A percentile compares a stretch with the other conserved stretches of the same genome.
These are phyloP conservation scores for Apium graveolens DNA, from an alignment of 129 eudicot species.

Conservation along the genomic window DNA sequence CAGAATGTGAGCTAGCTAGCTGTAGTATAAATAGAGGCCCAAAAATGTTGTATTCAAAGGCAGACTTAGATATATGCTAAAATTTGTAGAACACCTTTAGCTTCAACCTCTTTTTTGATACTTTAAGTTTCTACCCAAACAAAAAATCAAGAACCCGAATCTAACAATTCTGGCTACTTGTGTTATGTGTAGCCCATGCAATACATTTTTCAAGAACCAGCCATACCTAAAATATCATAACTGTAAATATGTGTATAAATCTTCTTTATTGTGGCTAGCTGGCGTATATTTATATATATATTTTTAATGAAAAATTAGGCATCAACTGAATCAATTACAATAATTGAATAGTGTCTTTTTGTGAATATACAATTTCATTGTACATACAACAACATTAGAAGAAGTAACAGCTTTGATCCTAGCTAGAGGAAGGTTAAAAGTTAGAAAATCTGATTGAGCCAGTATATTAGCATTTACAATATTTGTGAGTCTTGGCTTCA, in stretches of 20 bases:
- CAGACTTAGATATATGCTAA: neutral
- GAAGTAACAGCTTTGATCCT: neutral
- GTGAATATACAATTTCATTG: neutral
- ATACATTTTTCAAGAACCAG: slow-evolving; percentile 10
- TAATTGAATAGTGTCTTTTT: neutral
- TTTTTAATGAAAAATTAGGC: neutral
- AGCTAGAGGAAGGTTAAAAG: neutral
- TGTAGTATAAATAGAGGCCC: neutral
- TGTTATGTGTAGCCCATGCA: slow-evolving; percentile 2
- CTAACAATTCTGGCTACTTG: slow-evolving; percentile 7
- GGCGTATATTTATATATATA: neutral
- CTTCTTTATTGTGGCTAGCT: neutral
- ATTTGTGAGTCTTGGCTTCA: neutral
- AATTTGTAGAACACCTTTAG: neutral
- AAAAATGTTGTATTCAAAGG: neutral
- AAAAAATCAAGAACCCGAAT: slow-evolving; percentile 5
- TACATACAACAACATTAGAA: neutral
- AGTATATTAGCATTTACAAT: neutral
- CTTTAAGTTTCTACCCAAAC: neutral
- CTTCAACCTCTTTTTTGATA: slow-evolving; percentile 3
- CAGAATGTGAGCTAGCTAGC: neutral
- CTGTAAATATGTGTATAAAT: neutral
- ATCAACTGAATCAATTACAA: neutral
- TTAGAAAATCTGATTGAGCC: neutral
- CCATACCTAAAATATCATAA: neutral